These are phyloP conservation scores for Bryoglossum gracile DNA, from an alignment of 495 filamentous ascomycete genomes.

Conservation along the genomic window DNA sequence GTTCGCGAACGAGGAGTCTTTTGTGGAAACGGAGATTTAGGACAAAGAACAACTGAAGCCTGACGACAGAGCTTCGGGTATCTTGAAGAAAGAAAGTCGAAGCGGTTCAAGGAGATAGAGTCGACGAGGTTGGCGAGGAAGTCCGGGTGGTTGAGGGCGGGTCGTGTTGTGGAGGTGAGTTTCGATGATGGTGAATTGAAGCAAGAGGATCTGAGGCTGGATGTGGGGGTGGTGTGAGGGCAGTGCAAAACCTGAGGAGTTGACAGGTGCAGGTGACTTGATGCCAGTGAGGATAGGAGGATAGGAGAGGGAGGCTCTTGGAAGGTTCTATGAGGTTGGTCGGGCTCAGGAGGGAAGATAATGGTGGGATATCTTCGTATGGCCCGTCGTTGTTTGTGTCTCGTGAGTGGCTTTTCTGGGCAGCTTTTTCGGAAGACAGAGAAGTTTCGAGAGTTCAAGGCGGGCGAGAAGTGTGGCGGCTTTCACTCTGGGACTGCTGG, in stretches of 20 bases:
- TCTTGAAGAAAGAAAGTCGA: constrained; percentile 16
- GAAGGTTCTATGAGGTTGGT: background rate
- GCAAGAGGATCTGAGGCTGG: background rate
- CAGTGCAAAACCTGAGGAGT: background rate
- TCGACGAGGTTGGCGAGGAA: background rate
- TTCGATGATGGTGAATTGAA: background rate
- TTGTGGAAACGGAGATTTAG: constrained; percentile 10
- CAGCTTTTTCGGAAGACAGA: constrained; percentile 6
- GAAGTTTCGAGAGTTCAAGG: constrained; percentile 5
- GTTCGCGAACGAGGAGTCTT: constrained; percentile 2
- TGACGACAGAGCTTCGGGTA: constrained; percentile 17
- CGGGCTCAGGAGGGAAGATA: background rate
- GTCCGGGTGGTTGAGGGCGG: background rate
- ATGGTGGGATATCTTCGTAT: background rate
- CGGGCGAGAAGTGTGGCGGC: no score
- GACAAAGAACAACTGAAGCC: constrained; percentile 13
- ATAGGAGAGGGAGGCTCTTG: background rate
- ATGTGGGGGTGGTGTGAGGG: background rate
- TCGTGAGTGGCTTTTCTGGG: constrained; percentile 20
- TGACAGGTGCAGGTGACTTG: background rate
- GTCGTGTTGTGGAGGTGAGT: background rate
- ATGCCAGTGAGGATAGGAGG: background rate
- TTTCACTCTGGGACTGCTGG: no score
- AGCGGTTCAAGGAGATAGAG: constrained; percentile 7
- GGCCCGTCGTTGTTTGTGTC: constrained; percentile 2